Base-by-base conservation (phyloP, 179 eudicot species). In the Amaranthus tricolor region DNA sequence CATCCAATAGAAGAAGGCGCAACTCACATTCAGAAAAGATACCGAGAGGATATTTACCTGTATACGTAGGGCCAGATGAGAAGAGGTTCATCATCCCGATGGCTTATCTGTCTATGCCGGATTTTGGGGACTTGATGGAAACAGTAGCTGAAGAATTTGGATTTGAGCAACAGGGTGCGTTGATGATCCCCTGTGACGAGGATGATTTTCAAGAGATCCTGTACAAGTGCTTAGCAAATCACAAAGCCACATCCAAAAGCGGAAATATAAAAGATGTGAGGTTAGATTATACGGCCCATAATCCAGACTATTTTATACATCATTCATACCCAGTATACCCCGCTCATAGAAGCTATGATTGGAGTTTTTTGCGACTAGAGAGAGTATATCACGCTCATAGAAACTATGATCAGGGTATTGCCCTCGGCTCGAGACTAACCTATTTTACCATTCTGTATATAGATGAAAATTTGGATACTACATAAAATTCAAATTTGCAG, bases 121-220 rank as follows among this genome's bases (percentile, higher is more conserved):
- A 79, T 17, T 74, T 79, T 19, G 65, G 14, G 55, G 48, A 54
- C 60, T 74, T 79, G 64, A 69, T 74, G 82, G 82, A 79, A 40
- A 54, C n/a, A 20, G 72, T 61, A 17, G 82, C 78, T 0, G 77
- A 62, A 16, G 82, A 79, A 61, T 79, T 75, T 40, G 82, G 82
- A 16, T 79, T 75, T 75, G 50, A 70, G 47, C 82, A 79, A 40
- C 43, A 70, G 56, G 82, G 79, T n/a, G 78, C 72, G 68, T 43
- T 79, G 79, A 79, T 70, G 79, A 70, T 79, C 24, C 74, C 76
- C 52, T 79, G 82, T 51, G 79, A 70, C 0, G 81, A 68, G 51
- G 75, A 62, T 5, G 84, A 56, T 15, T 81, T 81, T 45, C 72
- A 77, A 68, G 78, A 81, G 72, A 57, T 77, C 50, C 59, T 81